Evolutionary conservation across 352 stramenopile species (phyloP).

Genomic region (Phytophthora meadii): DNA sequence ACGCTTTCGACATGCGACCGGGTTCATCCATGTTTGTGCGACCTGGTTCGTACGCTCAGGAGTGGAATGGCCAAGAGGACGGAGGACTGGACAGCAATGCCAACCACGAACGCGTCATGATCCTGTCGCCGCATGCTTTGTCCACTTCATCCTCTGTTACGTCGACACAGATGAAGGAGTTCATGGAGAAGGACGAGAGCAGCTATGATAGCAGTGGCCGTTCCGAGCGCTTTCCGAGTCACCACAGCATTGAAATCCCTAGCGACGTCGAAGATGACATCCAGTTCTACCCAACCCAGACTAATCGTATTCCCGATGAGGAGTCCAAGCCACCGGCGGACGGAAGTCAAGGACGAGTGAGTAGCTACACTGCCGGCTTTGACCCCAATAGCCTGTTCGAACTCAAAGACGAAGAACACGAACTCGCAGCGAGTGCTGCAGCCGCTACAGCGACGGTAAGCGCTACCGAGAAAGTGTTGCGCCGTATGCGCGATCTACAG

Average conservation of each 20-base stretch:
- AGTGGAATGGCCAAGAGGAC: conserved; percentile 34
- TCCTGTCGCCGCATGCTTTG: conserved; percentile 38
- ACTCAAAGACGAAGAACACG: conserved; percentile 37
- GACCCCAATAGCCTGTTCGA: conserved; percentile 49
- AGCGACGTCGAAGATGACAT: conserved; percentile 43
- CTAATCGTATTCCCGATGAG: conserved; percentile 18
- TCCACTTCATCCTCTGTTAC: conserved; percentile 45
- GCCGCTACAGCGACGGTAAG: conserved; percentile 25
- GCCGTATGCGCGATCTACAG: conserved; percentile 37
- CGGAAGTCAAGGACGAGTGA: conserved; percentile 16
- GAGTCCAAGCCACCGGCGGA: conserved; percentile 11
- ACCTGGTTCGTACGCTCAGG: conserved; percentile 31
- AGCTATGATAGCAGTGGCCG: conserved; percentile 28
- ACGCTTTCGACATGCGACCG: conserved; percentile 24
- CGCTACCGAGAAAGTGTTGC: conserved; percentile 28
- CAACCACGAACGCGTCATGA: conserved; percentile 34
- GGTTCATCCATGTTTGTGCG: conserved; percentile 25
- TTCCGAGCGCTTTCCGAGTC: conserved; percentile 18
- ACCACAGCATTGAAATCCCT: conserved; percentile 15
- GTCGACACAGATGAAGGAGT: conserved; percentile 39
- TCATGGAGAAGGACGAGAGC: conserved; percentile 39
- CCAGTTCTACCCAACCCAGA: conserved; percentile 51
- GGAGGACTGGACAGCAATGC: conserved; percentile 28
- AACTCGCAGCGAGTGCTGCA: conserved; percentile 19
- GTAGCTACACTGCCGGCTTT: conserved; percentile 34